These are phyloP conservation scores for Heritiera littoralis DNA, from an alignment of 345 rosid species.

Conservation along the genomic window DNA sequence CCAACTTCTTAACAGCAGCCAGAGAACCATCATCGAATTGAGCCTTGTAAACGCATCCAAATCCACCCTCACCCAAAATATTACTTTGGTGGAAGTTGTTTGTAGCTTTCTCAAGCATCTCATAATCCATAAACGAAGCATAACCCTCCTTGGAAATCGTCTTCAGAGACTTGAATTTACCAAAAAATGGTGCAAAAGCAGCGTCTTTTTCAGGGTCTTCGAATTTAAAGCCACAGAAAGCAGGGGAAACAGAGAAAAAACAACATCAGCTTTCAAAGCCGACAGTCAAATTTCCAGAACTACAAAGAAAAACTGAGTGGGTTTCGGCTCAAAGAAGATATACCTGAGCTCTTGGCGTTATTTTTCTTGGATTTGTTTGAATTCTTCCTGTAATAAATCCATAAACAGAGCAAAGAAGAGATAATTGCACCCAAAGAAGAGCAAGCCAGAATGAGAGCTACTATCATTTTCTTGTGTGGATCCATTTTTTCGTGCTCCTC, in stretches of 20 bases:
- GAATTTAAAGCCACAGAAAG: conserved; percentile 17
- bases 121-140: conserved; percentile 62
- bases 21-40: conserved; percentile 51
- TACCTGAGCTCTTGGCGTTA: conserved; percentile 54
- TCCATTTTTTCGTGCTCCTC: conserved; percentile 40
- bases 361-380: conserved; percentile 42
- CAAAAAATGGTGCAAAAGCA: conserved; percentile 49
- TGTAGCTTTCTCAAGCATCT: conserved; percentile 66
- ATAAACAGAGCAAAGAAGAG: conserved; percentile 46
- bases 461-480: conserved; percentile 43
- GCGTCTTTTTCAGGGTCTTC: conserved; percentile 58
- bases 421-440: conserved; percentile 48
- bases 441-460: conserved; percentile 60
- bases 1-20: conserved; percentile 85
- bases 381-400: conserved; percentile 49
- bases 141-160: conserved; percentile 49
- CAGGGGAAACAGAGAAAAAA: conserved; percentile 22
- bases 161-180: conserved; percentile 51
- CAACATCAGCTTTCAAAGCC: background rate
- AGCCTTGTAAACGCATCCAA: conserved; percentile 83
- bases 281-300: conserved; percentile 1
- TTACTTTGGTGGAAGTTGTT: conserved; percentile 64
- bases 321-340: conserved; percentile 6
- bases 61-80: conserved; percentile 85
- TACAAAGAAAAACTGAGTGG: conserved; percentile 1